phyloP scores from a whole-genome alignment of 352 stramenopile species.

The Pythium coloratum region DNA sequence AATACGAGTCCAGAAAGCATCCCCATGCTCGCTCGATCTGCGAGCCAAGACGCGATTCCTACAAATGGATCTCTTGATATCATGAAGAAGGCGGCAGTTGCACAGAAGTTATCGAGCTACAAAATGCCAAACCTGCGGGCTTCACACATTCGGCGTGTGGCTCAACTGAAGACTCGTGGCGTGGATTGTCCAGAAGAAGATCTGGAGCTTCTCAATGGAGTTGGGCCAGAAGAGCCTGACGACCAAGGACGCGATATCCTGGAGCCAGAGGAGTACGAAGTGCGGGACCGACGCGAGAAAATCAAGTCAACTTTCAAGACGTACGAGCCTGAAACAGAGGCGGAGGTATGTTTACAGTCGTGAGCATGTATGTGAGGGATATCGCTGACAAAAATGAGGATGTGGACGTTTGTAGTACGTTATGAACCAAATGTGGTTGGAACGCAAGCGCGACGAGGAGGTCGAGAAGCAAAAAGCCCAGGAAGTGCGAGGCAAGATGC shows the following conservation, averaged over 20 bases:
- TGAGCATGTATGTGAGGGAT: neutral
- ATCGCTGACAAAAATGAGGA: too few relatives aligned
- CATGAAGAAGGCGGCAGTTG: conserved; percentile 18
- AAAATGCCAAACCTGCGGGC: conserved; percentile 59
- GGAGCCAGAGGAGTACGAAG: conserved; percentile 14
- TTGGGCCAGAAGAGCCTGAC: conserved; percentile 4
- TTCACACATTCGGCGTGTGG: conserved; percentile 68
- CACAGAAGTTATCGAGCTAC: conserved; percentile 50
- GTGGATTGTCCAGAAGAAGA: conserved; percentile 35
- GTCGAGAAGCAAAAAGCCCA: conserved; percentile 39
- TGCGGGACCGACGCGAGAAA: conserved; percentile 28
- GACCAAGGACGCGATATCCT: conserved; percentile 3
- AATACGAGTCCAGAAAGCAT: neutral
- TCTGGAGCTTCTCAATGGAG: neutral
- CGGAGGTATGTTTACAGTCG: conserved; percentile 38
- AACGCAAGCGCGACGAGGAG: conserved; percentile 50
- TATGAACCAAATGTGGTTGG: conserved; percentile 74
- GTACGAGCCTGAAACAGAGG: conserved; percentile 64
- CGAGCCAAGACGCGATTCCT: conserved; percentile 26
- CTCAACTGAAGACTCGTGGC: conserved; percentile 48
- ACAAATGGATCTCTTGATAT: conserved; percentile 6
- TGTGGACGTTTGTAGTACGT: conserved; percentile 31
- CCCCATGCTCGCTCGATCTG: conserved; percentile 17
- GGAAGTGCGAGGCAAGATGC: conserved; percentile 50
- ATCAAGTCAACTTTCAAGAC: conserved; percentile 54